Conservation (phyloP, 441 rosid species). For the Populus hybrid region DNA sequence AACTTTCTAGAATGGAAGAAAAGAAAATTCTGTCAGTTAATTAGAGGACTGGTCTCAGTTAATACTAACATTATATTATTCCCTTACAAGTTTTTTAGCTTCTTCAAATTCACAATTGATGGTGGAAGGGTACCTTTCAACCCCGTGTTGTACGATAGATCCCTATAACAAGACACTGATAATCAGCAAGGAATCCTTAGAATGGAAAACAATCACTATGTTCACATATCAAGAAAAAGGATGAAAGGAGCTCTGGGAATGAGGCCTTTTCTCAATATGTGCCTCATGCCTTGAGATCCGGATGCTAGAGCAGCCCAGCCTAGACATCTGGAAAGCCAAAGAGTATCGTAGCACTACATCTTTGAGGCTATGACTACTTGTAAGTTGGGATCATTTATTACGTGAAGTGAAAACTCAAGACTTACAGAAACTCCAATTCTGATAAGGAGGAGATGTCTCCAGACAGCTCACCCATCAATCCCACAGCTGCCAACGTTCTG, state of each 20-base stretch:
- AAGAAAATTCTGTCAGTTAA: background rate
- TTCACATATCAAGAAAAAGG: too few species aligned
- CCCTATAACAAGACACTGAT: conserved; percentile 41
- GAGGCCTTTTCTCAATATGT: too few species aligned
- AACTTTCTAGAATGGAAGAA: conserved; percentile 41
- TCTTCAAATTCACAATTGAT: conserved; percentile 55
- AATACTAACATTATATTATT: background rate
- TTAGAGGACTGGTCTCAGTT: background rate
- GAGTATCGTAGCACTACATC: too few species aligned
- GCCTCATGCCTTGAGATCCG: too few species aligned
- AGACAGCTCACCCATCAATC: conserved; percentile 52
- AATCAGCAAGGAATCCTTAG: too few species aligned
- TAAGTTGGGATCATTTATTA: background rate
- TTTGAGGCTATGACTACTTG: background rate
- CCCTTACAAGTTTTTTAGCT: conserved; percentile 62
- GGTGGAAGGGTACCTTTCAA: conserved; percentile 61
- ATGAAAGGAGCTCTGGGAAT: too few species aligned
- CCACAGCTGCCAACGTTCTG: conserved; percentile 57
- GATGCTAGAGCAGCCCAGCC: too few species aligned
- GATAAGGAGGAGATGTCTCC: conserved; percentile 50
- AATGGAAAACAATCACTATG: too few species aligned
- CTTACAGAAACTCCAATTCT: conserved; percentile 64
- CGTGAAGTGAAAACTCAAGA: conserved; percentile 3
- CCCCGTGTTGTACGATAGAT: conserved; percentile 61
- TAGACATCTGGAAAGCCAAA: background rate